Evolutionary conservation across 2,329 filamentous ascomycete species (phyloP).

Genomic region (Plenodomus lindquistii): DNA sequence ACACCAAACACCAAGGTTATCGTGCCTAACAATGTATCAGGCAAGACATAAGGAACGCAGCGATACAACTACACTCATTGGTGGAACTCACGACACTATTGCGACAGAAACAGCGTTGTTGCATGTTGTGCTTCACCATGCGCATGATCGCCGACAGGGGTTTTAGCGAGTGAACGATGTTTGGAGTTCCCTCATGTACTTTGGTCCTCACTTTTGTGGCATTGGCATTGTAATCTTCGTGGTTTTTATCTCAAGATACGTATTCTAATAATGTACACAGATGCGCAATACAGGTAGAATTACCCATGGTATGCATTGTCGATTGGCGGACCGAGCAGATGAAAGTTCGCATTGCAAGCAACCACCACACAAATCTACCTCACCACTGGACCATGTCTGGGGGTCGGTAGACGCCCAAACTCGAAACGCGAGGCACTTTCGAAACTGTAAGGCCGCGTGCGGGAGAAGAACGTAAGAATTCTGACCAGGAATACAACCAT

Average conservation of each 20-base stretch:
- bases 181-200: not conserved
- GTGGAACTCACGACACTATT: slow-evolving; percentile 1
- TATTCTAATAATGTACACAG: too few relatives aligned
- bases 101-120: not conserved
- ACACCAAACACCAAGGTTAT: not conserved
- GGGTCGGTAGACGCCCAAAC: not conserved
- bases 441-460: slow-evolving; percentile 20
- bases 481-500: slow-evolving; percentile 16
- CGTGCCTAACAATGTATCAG: not conserved
- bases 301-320: too few relatives aligned
- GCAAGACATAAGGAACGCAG: not conserved
- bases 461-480: slow-evolving; percentile 24
- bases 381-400: not conserved
- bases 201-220: not conserved
- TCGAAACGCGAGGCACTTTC: slow-evolving; percentile 29
- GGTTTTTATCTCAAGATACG: too few relatives aligned
- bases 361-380: not conserved
- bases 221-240: too few relatives aligned
- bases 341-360: not conserved
- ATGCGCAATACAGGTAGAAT: too few relatives aligned
- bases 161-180: not conserved
- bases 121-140: slow-evolving; percentile 6
- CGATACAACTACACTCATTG: not conserved
- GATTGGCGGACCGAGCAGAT: too few relatives aligned
- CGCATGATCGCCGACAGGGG: slow-evolving; percentile 5